A percentile compares a stretch with the other conserved stretches of the same genome.
Conservation (phyloP, 2,329 filamentous ascomycete species). For the Aureobasidium mangrovei region DNA sequence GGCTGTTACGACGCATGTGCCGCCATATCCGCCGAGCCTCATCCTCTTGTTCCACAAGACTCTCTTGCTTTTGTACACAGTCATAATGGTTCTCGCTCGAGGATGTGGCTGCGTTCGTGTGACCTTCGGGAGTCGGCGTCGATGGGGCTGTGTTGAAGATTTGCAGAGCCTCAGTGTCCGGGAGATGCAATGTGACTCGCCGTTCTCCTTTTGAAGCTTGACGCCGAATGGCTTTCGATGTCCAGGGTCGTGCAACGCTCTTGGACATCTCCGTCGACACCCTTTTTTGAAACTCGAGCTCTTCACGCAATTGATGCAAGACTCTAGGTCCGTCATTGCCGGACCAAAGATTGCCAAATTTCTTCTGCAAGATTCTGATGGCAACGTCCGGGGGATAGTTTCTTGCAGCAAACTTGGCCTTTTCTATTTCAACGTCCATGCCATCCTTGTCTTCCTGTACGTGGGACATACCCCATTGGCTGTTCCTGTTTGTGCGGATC, state of each 20-base stretch:
- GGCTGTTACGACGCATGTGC: slow-evolving; percentile 27
- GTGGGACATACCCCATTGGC: slow-evolving; percentile 25
- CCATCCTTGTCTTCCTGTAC: background rate
- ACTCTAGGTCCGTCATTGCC: background rate
- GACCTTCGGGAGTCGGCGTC: background rate
- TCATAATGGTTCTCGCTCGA: background rate
- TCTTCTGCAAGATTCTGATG: slow-evolving; percentile 4
- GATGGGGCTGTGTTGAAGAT: slow-evolving; percentile 2
- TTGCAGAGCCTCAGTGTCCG: background rate
- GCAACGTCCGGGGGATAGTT: slow-evolving; percentile 12
- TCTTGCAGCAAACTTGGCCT: slow-evolving; percentile 10
- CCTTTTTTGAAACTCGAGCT: slow-evolving; percentile 8
- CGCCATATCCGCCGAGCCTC: slow-evolving; percentile 31
- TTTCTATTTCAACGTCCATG: background rate
- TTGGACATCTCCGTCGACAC: background rate
- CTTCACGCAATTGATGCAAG: background rate
- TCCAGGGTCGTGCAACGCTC: background rate
- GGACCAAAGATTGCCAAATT: slow-evolving; percentile 8
- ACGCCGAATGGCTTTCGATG: background rate
- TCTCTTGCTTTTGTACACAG: background rate
- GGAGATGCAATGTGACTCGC: background rate
- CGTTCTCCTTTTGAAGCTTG: background rate
- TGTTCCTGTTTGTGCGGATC: slow-evolving; percentile 24
- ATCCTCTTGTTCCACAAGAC: slow-evolving; percentile 18
- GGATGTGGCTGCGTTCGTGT: background rate